Evolutionary conservation across 441 rosid species (phyloP).

Genomic region (Raphanus hybrid): DNA sequence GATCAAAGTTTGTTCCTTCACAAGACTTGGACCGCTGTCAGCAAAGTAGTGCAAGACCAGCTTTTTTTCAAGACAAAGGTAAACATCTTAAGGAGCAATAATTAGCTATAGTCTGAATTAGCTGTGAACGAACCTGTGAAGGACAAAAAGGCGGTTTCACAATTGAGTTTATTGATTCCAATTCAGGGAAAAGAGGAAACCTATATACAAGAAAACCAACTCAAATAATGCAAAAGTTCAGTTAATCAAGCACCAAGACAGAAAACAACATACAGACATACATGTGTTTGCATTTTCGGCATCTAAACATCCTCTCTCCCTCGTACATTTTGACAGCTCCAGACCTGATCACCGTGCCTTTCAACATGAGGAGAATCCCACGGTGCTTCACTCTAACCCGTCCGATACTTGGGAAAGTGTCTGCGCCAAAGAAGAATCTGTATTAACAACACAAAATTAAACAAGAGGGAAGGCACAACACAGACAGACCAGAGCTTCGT

Average conservation of each 20-base stretch:
- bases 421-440: constrained; percentile 37
- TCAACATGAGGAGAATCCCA: constrained; percentile 80
- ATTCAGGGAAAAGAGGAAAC: constrained; percentile 86
- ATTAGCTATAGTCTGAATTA: background rate
- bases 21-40: constrained; percentile 73
- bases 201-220: constrained; percentile 49
- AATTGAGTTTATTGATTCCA: constrained; percentile 88
- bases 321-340: constrained; percentile 95
- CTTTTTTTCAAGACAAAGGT: constrained; percentile 1
- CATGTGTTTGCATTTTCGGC: constrained; percentile 86
- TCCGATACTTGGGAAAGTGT: constrained; percentile 91
- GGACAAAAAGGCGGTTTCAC: constrained; percentile 84
- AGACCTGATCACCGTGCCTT: constrained; percentile 90
- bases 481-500: constrained; percentile 65
- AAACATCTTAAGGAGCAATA: background rate
- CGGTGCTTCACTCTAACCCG: constrained; percentile 87
- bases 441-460: constrained; percentile 6
- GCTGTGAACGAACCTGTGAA: constrained; percentile 56
- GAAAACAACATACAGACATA: constrained; percentile 35
- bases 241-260: constrained; percentile 1
- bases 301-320: constrained; percentile 83
- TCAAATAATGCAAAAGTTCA: background rate
- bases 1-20: constrained; percentile 78
- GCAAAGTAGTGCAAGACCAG: constrained; percentile 19
- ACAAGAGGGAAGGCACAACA: background rate